Base-by-base conservation (phyloP, 2,329 filamentous ascomycete species). In the Cordyceps fumosorosea region DNA sequence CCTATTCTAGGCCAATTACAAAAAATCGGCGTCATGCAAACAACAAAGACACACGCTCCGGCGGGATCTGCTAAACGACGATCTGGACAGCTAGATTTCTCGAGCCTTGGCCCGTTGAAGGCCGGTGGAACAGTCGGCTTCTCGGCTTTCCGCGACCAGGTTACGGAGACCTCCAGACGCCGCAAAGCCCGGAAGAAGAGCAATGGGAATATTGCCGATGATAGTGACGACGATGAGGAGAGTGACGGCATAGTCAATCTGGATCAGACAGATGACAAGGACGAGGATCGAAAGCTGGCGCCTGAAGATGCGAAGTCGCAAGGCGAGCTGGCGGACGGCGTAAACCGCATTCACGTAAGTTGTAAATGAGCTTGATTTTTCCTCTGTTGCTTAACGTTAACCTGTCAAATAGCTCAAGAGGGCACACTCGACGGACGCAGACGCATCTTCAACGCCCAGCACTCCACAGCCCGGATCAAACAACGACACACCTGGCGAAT, bases 11-110 rank as follows among this genome's bases (percentile, higher is more conserved):
- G 91, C 58, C 95, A 99, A 87, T 81, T 99, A 56, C 89, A 93
- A 71, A 99, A 98, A 76, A 96, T 99, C 88, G 93, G 93, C 44
- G 91, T 99, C 44, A 76, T 96, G 34, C 83, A 87, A 50, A 81
- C 87, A 10, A 75, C 84, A 5, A 93, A 92, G 72, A 75, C 85
- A 24, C 84, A 88, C 62, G 80, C 85, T 16, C 84, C 85, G 0
- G 80, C 86, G 0, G 80, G 80, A 45, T 81, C 82, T 8, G 76
- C 78, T n/a, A 96, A 96, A 76, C 84, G 93, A 69, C 88, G 91
- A 68, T 96, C 92, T 3, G 83, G 88, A 8, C 89, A 91, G 68
- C 83, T 93, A 0, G 91, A 97, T 75, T 93, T 98, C 70, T 88
- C 90, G 16, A 91, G 84, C 62, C 82, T 98, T 11, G 89, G 89